Percentiles rank a stretch among this genome's conserved stretches.
Evolutionary conservation across 2,329 filamentous ascomycete genomes (phyloP).

Genomic region (Fusarium algeriense): DNA sequence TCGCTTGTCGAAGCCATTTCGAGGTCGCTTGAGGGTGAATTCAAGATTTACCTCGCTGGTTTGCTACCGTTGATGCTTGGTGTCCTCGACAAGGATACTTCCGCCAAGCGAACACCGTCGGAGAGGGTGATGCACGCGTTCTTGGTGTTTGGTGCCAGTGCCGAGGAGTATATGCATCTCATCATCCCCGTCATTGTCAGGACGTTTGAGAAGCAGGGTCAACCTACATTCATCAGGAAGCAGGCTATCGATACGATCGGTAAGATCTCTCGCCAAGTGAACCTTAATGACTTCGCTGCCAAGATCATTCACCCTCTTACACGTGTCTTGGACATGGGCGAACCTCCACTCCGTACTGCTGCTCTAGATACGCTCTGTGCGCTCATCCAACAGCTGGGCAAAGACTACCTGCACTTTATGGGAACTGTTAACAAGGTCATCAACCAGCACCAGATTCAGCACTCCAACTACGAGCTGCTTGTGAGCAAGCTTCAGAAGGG

Average conservation of each 20-base stretch:
- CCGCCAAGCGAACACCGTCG: conserved; percentile 80
- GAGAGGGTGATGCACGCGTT: conserved; percentile 95
- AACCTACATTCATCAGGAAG: conserved; percentile 83
- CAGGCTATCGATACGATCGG: conserved; percentile 94
- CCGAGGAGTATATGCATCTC: conserved; percentile 98
- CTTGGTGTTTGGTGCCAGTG: conserved; percentile 93
- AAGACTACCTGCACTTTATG: conserved; percentile 95
- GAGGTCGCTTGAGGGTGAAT: conserved; percentile 93
- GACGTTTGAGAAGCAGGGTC: conserved; percentile 89
- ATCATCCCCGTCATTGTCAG: conserved; percentile 96
- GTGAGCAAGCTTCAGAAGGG: conserved; percentile 94
- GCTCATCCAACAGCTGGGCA: conserved; percentile 93
- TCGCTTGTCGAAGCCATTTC: conserved; percentile 94
- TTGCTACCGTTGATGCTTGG: conserved; percentile 94
- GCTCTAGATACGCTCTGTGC: conserved; percentile 95
- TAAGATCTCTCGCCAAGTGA: conserved; percentile 94
- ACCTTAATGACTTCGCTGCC: conserved; percentile 95
- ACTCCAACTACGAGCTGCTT: conserved; percentile 91
- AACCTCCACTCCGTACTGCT: conserved; percentile 79
- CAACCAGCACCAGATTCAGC: conserved; percentile 82
- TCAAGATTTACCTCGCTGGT: conserved; percentile 93
- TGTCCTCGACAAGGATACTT: conserved; percentile 87
- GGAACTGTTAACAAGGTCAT: conserved; percentile 92
- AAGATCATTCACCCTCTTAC: conserved; percentile 96
- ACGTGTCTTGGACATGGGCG: conserved; percentile 79